Conservation (phyloP, 305 asterid genomes). For the Fraxinus latifolia region DNA sequence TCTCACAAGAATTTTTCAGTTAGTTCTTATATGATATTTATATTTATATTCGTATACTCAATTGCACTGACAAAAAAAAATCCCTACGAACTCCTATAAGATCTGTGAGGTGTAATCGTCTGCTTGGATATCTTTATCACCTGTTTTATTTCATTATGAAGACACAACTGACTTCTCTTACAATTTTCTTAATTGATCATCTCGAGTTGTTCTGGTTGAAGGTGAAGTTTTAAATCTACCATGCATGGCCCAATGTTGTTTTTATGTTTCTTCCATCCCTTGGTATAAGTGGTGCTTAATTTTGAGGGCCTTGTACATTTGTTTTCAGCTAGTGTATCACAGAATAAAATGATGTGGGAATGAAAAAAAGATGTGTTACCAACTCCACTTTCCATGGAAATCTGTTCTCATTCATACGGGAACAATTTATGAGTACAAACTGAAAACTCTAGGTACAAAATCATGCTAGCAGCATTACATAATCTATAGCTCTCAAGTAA, state of each 20-base stretch:
- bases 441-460: background rate
- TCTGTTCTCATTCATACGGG: background rate
- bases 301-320: background rate
- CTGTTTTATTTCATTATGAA: background rate
- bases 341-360: background rate
- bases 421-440: background rate
- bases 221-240: background rate
- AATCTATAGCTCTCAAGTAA: background rate
- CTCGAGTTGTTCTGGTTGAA: background rate
- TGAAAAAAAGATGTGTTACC: background rate
- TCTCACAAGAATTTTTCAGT: background rate
- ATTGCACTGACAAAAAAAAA: background rate
- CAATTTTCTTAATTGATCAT: background rate
- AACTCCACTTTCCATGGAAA: background rate
- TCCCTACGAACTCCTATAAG: background rate
- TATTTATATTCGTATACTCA: background rate
- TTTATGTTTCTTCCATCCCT: background rate
- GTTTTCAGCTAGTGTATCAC: background rate
- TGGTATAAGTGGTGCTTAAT: background rate
- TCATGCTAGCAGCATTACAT: background rate
- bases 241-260: background rate
- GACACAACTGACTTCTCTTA: background rate
- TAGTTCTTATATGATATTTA: background rate
- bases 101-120: background rate
- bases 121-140: background rate